These are phyloP conservation scores for Madurella mycetomatis DNA, from an alignment of 2,329 filamentous ascomycete genomes.

Conservation along the genomic window DNA sequence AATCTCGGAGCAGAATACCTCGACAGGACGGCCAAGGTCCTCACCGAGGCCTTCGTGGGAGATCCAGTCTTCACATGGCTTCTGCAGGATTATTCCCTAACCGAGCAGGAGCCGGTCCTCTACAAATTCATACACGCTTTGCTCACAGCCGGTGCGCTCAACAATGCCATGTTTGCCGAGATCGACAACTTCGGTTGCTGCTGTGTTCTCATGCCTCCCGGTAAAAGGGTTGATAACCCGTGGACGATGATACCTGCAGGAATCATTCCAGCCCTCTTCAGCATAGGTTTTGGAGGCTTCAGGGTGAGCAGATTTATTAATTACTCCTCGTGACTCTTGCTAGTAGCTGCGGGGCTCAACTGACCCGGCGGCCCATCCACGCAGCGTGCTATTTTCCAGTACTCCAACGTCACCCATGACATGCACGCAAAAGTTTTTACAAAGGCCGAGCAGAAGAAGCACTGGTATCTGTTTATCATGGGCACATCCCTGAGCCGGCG, in stretches of 20 bases:
- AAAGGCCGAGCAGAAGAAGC: conserved; percentile 1
- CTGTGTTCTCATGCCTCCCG: not conserved
- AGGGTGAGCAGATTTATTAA: not conserved
- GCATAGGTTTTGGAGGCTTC: not conserved
- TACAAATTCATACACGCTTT: not conserved
- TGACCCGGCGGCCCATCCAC: not conserved
- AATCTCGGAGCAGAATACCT: not conserved
- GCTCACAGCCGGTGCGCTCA: not conserved
- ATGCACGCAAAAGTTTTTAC: not conserved
- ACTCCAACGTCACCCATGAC: not conserved
- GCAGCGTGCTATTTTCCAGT: not conserved
- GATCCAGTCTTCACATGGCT: not conserved
- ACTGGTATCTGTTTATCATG: conserved; percentile 8
- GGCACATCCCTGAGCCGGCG: not conserved
- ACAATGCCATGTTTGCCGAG: not conserved
- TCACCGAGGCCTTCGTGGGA: not conserved
- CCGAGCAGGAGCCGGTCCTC: not conserved
- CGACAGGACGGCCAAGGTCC: not conserved
- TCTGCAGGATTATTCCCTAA: not conserved
- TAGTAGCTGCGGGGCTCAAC: not conserved
- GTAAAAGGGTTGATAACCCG: not conserved
- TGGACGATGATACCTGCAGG: not conserved
- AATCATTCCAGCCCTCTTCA: not conserved
- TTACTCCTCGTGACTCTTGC: not conserved
- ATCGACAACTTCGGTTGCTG: not conserved